These are phyloP conservation scores for Blastocystis sp. DNA, from an alignment of 352 stramenopile species.

Conservation along the genomic window DNA sequence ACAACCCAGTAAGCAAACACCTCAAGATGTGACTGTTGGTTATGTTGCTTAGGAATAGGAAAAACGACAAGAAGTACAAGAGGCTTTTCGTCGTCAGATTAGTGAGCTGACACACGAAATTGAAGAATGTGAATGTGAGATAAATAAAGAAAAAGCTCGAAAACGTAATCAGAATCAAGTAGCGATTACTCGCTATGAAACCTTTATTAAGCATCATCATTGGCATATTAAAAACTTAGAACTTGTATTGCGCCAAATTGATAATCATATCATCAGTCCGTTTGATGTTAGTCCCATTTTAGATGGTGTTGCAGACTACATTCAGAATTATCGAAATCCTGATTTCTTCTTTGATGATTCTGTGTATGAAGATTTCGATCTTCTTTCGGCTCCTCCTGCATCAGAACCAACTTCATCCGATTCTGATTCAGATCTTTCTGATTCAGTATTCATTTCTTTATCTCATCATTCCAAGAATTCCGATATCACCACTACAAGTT, in stretches of 20 bases:
- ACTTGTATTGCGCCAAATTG: constrained; percentile 31
- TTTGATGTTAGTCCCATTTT: not conserved
- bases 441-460: not conserved
- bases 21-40: constrained; percentile 21
- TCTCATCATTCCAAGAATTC: not conserved
- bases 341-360: not conserved
- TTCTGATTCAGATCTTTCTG: not conserved
- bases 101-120: constrained; percentile 9
- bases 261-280: constrained; percentile 54
- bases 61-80: constrained; percentile 37
- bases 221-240: constrained; percentile 56
- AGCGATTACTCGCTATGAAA: not conserved
- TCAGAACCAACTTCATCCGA: not conserved
- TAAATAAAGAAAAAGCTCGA: constrained; percentile 19
- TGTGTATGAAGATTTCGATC: constrained; percentile 6
- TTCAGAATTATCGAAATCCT: not conserved
- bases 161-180: constrained; percentile 48
- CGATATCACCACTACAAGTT: not conserved
- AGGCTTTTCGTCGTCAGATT: not conserved
- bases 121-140: constrained; percentile 41
- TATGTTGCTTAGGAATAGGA: not conserved
- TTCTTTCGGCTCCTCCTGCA: not conserved
- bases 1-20: constrained; percentile 41
- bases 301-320: constrained; percentile 14
- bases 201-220: constrained; percentile 51